Conservation (phyloP, 352 stramenopile species). For the Globisporangium uncinulatum region DNA sequence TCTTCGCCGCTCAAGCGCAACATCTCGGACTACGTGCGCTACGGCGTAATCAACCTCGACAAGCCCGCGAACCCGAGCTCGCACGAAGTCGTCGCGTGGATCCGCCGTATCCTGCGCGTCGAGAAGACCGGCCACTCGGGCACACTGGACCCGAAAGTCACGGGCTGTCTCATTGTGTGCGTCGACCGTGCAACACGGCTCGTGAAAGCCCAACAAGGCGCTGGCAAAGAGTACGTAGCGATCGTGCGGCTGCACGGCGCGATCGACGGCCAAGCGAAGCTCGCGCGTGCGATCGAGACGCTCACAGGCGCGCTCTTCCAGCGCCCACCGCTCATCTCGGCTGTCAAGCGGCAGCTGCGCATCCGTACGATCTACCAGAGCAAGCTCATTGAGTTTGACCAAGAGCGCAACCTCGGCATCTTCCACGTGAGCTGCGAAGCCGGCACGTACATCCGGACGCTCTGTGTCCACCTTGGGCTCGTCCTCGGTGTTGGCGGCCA, state of each 20-base stretch:
- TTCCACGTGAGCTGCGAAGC: slow-evolving; percentile 98
- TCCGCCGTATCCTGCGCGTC: slow-evolving; percentile 99
- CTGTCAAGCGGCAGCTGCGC: slow-evolving; percentile 99
- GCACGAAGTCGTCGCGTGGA: slow-evolving; percentile 99
- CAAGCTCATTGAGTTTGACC: slow-evolving; percentile 99
- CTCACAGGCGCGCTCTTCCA: slow-evolving; percentile 99
- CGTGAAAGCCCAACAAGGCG: slow-evolving; percentile 90
- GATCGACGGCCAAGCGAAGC: slow-evolving; percentile 88
- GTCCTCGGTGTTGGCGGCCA: slow-evolving; percentile 97
- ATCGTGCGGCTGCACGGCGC: slow-evolving; percentile 97
- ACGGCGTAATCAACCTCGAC: slow-evolving; percentile 99
- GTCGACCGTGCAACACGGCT: slow-evolving; percentile 97
- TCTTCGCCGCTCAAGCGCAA: slow-evolving; percentile 95
- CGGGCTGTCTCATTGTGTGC: slow-evolving; percentile 99
- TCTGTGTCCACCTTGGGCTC: slow-evolving; percentile 99
- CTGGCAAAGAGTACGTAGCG: slow-evolving; percentile 99
- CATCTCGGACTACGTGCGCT: slow-evolving; percentile 97
- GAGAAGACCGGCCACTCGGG: slow-evolving; percentile 99
- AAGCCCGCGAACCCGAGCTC: slow-evolving; percentile 99
- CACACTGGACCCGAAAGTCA: slow-evolving; percentile 99
- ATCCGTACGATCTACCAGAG: slow-evolving; percentile 99
- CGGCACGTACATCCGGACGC: slow-evolving; percentile 99
- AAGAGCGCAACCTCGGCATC: slow-evolving; percentile 96
- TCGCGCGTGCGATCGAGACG: slow-evolving; percentile 97
- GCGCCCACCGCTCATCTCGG: slow-evolving; percentile 98